These are phyloP conservation scores for Suhomyces maxii DNA, from an alignment of 1,139 yeast species.

Conservation along the genomic window DNA sequence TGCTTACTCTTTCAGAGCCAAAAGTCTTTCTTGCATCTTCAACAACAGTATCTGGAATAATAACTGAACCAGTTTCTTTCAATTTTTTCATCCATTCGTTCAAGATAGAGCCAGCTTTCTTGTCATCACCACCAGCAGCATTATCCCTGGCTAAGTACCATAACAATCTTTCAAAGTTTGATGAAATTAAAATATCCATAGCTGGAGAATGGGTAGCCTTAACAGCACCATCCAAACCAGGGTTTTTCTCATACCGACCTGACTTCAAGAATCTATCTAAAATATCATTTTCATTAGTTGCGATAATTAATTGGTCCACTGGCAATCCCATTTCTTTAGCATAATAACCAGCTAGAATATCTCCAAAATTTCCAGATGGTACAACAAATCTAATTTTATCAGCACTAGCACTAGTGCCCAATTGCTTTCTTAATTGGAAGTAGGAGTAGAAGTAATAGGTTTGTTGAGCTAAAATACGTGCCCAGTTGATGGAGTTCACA, in stretches of 20 bases:
- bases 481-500: conserved; percentile 98
- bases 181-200: conserved; percentile 94
- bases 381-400: conserved; percentile 78
- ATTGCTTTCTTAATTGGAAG: conserved; percentile 61
- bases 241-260: conserved; percentile 75
- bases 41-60: conserved; percentile 65
- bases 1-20: conserved; percentile 77
- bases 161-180: conserved; percentile 91
- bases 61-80: conserved; percentile 72
- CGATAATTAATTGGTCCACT: conserved; percentile 79
- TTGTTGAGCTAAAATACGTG: conserved; percentile 95
- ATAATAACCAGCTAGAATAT: conserved; percentile 92
- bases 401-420: conserved; percentile 30
- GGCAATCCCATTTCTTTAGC: conserved; percentile 97
- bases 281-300: conserved; percentile 94
- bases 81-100: conserved; percentile 77
- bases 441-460: conserved; percentile 93
- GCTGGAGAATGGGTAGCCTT: conserved; percentile 95
- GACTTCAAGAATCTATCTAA: conserved; percentile 86
- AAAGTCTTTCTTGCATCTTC: conserved; percentile 67
- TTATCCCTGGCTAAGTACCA: conserved; percentile 89
- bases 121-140: conserved; percentile 53
- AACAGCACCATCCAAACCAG: conserved; percentile 54
- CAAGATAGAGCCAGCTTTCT: conserved; percentile 73
- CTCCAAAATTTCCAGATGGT: conserved; percentile 98